Evolutionary conservation across 1,139 yeast genomes (phyloP), one percentile per base, ranked within the genome.

Genomic region (Kodamaea suecica): DNA sequence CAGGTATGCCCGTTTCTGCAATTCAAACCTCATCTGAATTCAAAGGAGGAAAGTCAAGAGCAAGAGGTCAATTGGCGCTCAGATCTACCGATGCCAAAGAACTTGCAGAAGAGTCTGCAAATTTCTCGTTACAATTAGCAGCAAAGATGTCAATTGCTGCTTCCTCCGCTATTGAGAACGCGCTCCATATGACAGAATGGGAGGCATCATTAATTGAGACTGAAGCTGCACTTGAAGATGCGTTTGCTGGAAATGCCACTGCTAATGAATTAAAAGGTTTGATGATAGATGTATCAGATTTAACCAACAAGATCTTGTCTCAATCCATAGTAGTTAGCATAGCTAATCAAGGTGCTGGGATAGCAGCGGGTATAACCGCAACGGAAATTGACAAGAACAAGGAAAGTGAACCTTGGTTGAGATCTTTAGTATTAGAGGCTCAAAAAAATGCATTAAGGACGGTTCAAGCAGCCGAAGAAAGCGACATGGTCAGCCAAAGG

Each of bases 401-500:
- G 7, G 28, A 25, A 11, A 14, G 28, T 12, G 28, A 11, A 12
- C 17, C 28, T 13, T 25, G 28, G 28, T 10, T 25, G 14, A 13
- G 11, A n/a, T 9, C 11, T 11, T 25, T 25, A 13, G 10, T 12
- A 13, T 4, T 12, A 12, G 28, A 25, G 7, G 28, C 28, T n/a
- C 28, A 25, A 13, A 25, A 25, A 17, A 12, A 12, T n/a, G 30
- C 23, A 10, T 33, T 36, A 34, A 27, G 34, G 6, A 34, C 36
- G 4, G 21, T 26, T n/a, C 10, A 27, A 19, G 39, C 39, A 4
- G 40, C 40, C 4, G 34, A 27, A 25, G 17, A 11, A 5, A 13
- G 17, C 10, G 28, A 25, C 10, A 7, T 12, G 15, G 14, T 25
- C 7, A 25, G 17, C 14, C 28, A 25, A 25, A 25, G 14, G 28